These are phyloP conservation scores for Pholiota molesta DNA, from an alignment of 768 basidiomycete species.

Conservation along the genomic window DNA sequence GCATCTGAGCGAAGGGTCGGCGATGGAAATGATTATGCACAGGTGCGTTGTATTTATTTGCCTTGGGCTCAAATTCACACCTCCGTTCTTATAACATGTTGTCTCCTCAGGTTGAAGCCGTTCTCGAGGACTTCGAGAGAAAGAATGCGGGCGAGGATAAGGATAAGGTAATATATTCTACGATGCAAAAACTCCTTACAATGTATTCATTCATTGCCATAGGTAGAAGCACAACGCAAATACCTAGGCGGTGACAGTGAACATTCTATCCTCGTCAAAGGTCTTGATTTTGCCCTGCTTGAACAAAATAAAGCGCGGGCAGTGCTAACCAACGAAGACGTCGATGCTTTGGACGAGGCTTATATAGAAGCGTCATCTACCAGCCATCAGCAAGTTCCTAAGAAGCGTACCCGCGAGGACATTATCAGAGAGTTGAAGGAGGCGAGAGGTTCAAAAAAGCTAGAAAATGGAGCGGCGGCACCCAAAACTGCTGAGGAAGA, in stretches of 20 bases:
- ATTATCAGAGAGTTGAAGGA: constrained; percentile 74
- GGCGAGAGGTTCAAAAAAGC: constrained; percentile 43
- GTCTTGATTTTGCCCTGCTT: constrained; percentile 84
- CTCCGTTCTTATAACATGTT: neutral
- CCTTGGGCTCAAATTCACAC: neutral
- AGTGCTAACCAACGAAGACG: constrained; percentile 62
- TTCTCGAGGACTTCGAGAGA: constrained; percentile 82
- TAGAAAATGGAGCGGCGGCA: constrained; percentile 25
- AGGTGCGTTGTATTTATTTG: constrained; percentile 44
- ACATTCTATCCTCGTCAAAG: constrained; percentile 88
- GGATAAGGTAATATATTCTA: constrained; percentile 47
- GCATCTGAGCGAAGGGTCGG: constrained; percentile 75
- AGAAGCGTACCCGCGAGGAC: constrained; percentile 81
- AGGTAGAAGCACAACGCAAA: constrained; percentile 75
- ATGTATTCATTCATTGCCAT: constrained; percentile 6
- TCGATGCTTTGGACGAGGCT: constrained; percentile 80
- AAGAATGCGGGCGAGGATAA: constrained; percentile 59
- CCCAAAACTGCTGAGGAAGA: constrained; percentile 33
- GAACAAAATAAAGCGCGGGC: constrained; percentile 80
- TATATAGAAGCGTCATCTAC: constrained; percentile 51
- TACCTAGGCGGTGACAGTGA: constrained; percentile 86
- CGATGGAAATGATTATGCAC: constrained; percentile 70
- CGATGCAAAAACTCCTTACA: constrained; percentile 2
- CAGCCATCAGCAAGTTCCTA: constrained; percentile 31
- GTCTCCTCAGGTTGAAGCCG: constrained; percentile 64